Percentiles rank a stretch among this genome's conserved stretches.
These are phyloP conservation scores for Closterium sp. DNA, from an alignment of 139 green algal genomes.

Conservation along the genomic window DNA sequence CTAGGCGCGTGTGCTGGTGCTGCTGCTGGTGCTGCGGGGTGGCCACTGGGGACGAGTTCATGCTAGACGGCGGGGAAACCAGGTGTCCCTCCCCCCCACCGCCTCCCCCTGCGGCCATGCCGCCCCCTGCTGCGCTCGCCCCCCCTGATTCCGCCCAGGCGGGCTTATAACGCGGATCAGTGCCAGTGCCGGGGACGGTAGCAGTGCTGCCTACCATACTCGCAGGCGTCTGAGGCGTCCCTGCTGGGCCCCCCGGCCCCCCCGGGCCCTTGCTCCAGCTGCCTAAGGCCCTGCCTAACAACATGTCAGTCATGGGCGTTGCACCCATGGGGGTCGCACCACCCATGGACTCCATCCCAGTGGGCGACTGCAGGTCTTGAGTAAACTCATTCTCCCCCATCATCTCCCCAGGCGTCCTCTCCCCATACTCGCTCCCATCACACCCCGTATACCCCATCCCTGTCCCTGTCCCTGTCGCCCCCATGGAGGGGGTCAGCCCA, in stretches of 20 bases:
- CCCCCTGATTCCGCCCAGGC: background rate
- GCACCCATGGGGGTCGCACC: no score
- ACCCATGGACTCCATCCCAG: background rate
- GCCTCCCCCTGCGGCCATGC: background rate
- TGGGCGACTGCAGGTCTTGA: background rate
- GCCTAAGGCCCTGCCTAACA: background rate
- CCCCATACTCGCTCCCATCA: background rate
- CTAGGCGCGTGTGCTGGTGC: background rate
- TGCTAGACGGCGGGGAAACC: background rate
- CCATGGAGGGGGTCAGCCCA: background rate
- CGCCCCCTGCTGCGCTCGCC: background rate
- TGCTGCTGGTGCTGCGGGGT: background rate
- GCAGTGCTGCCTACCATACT: background rate
- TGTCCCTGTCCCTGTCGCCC: background rate
- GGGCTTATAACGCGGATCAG: background rate
- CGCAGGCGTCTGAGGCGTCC: background rate
- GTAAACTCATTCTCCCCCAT: background rate
- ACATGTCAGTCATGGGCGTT: background rate
- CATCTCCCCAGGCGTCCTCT: background rate
- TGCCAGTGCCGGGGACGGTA: background rate
- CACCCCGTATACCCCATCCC: background rate
- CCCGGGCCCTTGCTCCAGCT: background rate
- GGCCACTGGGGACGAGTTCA: background rate
- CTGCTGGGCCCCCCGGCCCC: background rate
- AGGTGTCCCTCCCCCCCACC: background rate